Base-by-base conservation (phyloP, 768 basidiomycete species). In the Pholiota molesta region DNA sequence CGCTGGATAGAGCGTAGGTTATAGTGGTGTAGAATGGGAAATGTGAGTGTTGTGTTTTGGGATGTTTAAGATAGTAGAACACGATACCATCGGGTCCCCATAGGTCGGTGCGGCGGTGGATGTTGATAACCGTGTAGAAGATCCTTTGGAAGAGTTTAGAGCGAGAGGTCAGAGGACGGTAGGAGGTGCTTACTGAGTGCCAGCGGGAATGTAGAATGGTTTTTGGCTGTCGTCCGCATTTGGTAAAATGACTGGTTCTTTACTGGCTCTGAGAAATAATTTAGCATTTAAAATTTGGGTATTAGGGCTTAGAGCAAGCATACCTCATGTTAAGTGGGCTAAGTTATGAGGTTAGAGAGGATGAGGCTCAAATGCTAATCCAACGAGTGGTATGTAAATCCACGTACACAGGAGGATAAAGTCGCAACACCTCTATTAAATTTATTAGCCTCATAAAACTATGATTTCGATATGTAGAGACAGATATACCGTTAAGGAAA, bases 61-160 rank as follows among this genome's bases (percentile, higher is more conserved):
- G 35, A 9, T 0, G 14, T 14, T 37, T 37, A 14, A 37, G 35
- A 37, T 37, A 45, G 37, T 37, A 45, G 37, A 14, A 60, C 5
- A 49, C 39, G 1, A 33, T 60, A 84, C 86, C 86, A 67, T 86
- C 86, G 1, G 85, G 78, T 8, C 86, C 85, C 86, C 85, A 87
- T 5, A 85, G 75, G 59, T 84, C 83, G 40, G 73, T 77, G 23
- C 84, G 75, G 17, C 76, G 69, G 49, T 79, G 77, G 71, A 77
- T 78, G 62, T 73, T 63, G 69, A 82, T 74, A 4, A 86, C 79
- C 2, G 79, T 79, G 65, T 86, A 88, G 1, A 64, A 51, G 37
- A 58, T 61, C 5, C 67, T 66, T 21, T 54, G 23, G 9, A 4
- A 9, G 14, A 19, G 10, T 17, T 23, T 17, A 13, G 11, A n/a